A percentile compares a stretch with the other conserved stretches of the same genome.
phyloP scores from a whole-genome alignment of 1,284 basidiomycete genomes.

The Mycena sp. region DNA sequence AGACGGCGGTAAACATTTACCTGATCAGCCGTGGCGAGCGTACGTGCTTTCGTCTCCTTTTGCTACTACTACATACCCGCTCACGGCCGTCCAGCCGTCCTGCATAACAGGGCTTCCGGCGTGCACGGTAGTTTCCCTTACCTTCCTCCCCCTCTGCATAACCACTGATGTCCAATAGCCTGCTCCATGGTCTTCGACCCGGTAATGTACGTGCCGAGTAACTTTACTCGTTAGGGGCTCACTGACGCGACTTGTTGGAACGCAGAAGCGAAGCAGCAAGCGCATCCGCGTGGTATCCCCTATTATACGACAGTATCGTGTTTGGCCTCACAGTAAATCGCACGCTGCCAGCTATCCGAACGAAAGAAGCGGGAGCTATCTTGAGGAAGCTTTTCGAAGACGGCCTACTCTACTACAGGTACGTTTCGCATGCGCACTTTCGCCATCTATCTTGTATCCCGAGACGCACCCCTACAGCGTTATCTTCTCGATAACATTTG shows the following conservation, averaged over 20 bases:
- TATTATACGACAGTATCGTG: conserved; percentile 62
- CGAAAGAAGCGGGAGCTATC: conserved; percentile 51
- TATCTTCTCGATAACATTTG: conserved; percentile 59
- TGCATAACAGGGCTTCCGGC: conserved; percentile 44
- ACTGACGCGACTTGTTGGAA: neutral
- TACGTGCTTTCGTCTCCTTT: conserved; percentile 40
- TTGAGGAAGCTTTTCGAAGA: conserved; percentile 58
- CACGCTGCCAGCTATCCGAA: conserved; percentile 50
- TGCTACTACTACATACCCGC: neutral
- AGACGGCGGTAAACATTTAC: conserved; percentile 57
- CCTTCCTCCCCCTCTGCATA: neutral
- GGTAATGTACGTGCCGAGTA: conserved; percentile 42
- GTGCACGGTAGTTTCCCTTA: conserved; percentile 43
- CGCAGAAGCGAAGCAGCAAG: conserved; percentile 48
- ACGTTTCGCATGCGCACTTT: conserved; percentile 16
- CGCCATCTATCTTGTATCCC: neutral
- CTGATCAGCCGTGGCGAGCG: conserved; percentile 53
- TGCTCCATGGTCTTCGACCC: conserved; percentile 64
- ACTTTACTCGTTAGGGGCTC: neutral
- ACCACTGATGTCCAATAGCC: conserved; percentile 41
- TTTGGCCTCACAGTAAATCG: conserved; percentile 54
- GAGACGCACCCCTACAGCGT: conserved; percentile 44
- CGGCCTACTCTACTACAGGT: conserved; percentile 64
- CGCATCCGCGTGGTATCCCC: conserved; percentile 62
- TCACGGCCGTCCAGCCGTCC: conserved; percentile 41